Conservation (phyloP, 2,329 filamentous ascomycete genomes). For the Pseudogymnoascus sp. region DNA sequence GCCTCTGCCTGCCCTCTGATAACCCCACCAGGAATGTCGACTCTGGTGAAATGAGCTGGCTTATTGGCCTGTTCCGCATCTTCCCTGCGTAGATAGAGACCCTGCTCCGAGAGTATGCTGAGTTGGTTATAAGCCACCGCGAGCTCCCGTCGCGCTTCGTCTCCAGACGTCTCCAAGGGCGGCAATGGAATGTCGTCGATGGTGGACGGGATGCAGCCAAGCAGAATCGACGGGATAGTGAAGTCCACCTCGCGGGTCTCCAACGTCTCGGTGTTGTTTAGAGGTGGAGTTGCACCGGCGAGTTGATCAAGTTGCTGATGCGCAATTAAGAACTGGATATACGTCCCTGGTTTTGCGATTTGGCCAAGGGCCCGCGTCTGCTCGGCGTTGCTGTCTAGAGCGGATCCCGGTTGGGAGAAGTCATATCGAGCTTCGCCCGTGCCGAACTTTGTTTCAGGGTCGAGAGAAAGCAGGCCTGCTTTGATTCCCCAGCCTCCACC, state of each 20-base stretch:
- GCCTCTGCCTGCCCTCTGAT: conserved; percentile 12
- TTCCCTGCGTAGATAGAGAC: conserved; percentile 1
- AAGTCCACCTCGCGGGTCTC: conserved; percentile 8
- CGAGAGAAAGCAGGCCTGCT: conserved; percentile 68
- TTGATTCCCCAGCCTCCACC: conserved; percentile 81
- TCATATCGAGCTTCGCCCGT: conserved; percentile 44
- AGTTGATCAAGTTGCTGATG: conserved; percentile 17
- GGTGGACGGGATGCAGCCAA: conserved; percentile 24
- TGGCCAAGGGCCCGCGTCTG: conserved; percentile 37
- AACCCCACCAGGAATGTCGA: conserved; percentile 12
- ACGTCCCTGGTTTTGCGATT: conserved; percentile 54
- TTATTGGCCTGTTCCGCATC: not conserved
- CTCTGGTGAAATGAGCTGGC: not conserved
- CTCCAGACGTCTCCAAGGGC: not conserved
- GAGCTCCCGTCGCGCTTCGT: not conserved
- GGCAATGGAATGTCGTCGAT: conserved; percentile 21
- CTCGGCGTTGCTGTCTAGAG: conserved; percentile 18
- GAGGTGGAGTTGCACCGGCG: conserved; percentile 10
- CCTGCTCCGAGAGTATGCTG: conserved; percentile 13
- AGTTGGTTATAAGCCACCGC: conserved; percentile 9
- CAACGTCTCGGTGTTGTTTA: not conserved
- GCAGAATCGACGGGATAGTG: conserved; percentile 22
- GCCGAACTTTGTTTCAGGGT: conserved; percentile 55
- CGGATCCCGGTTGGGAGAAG: conserved; percentile 16
- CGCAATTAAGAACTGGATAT: conserved; percentile 56